phyloP scores from a whole-genome alignment of 2,329 filamentous ascomycete species.

The Pseudogymnoascus destructans region DNA sequence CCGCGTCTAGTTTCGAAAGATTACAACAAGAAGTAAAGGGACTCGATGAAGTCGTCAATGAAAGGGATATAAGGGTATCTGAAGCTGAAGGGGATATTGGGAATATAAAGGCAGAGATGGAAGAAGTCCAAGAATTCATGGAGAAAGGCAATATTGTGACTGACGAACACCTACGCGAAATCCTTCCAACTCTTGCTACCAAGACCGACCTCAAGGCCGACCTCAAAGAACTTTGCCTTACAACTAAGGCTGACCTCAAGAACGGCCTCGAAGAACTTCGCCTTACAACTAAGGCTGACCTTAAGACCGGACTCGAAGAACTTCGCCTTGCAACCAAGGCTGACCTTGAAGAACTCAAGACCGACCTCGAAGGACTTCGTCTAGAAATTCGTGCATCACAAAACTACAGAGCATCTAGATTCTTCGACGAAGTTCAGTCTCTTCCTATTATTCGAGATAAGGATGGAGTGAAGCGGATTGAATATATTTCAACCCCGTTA shows the following conservation, averaged over 20 bases:
- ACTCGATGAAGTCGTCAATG: neutral
- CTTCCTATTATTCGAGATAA: neutral
- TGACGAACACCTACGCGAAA: neutral
- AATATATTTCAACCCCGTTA: neutral
- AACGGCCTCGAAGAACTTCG: too few relatives aligned
- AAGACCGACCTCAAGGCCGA: neutral
- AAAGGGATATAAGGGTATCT: neutral
- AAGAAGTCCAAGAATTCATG: neutral
- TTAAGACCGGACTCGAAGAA: too few relatives aligned
- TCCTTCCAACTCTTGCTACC: neutral
- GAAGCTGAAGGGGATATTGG: neutral
- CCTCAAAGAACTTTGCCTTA: too few relatives aligned
- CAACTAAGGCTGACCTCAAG: too few relatives aligned
- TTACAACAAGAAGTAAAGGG: neutral
- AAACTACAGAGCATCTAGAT: neutral
- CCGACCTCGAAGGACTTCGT: too few relatives aligned
- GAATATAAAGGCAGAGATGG: neutral
- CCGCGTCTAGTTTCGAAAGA: neutral
- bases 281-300: too few relatives aligned
- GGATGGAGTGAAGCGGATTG: neutral
- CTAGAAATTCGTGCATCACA: neutral
- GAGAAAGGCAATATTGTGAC: neutral
- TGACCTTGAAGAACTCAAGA: too few relatives aligned
- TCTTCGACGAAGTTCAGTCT: neutral
- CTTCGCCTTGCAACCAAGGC: too few relatives aligned